phyloP scores from a whole-genome alignment of 495 filamentous ascomycete genomes.

The Aspergillus coremiiformis region DNA sequence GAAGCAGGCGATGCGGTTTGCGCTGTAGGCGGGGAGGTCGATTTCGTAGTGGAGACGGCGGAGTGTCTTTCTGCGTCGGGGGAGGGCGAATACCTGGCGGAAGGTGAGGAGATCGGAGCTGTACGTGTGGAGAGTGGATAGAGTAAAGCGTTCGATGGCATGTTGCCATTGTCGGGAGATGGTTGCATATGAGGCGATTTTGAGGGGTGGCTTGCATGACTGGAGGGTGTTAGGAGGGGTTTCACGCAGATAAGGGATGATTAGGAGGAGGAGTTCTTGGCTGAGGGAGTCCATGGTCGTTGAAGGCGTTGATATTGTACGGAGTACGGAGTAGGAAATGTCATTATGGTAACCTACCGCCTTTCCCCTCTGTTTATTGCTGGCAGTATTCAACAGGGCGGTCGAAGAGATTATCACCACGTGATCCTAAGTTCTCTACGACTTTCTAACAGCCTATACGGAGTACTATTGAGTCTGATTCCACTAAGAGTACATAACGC shows the following conservation, averaged over 20 bases:
- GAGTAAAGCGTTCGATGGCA: slow-evolving; percentile 5
- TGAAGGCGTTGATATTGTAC: no score
- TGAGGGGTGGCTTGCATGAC: neutral
- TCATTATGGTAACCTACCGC: no score
- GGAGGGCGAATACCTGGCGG: neutral
- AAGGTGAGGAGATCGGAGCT: neutral
- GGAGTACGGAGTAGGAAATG: no score
- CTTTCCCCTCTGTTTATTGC: no score
- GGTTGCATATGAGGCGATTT: slow-evolving; percentile 1
- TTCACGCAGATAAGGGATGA: neutral
- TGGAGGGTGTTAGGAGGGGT: neutral
- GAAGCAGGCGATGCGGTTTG: neutral
- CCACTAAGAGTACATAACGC: no score
- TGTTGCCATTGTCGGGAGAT: slow-evolving; percentile 5
- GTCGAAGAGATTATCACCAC: no score
- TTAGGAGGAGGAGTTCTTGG: neutral
- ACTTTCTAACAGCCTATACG: no score
- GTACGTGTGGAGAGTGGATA: neutral
- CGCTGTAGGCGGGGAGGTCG: slow-evolving; percentile 1
- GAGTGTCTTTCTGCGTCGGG: neutral
- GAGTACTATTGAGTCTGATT: no score
- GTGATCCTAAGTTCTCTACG: no score
- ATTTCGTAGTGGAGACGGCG: slow-evolving; percentile 2
- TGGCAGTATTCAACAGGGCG: no score
- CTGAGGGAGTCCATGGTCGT: neutral